Evolutionary conservation across 2,329 filamentous ascomycete species (phyloP).

Genomic region (Ramularia collo-cygni): DNA sequence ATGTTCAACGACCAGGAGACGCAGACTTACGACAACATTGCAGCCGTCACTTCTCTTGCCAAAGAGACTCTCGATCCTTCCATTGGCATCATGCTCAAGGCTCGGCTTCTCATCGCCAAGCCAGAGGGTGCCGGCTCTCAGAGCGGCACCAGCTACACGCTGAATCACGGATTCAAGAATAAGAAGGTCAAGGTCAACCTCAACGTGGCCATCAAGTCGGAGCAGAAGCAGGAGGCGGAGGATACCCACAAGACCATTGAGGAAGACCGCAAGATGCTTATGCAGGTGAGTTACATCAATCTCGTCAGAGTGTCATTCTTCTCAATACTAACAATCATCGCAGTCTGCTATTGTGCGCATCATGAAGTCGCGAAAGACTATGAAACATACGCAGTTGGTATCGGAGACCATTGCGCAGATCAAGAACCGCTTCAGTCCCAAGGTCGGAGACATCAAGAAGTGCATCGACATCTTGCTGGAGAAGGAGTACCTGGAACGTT

Average conservation of each 20-base stretch:
- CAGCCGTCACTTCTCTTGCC: conserved; percentile 69
- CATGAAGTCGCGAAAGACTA: conserved; percentile 98
- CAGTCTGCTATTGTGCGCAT: conserved; percentile 98
- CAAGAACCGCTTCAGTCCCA: conserved; percentile 83
- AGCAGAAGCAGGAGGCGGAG: conserved; percentile 91
- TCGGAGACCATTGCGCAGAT: conserved; percentile 96
- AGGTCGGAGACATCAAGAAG: conserved; percentile 96
- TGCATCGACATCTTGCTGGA: conserved; percentile 97
- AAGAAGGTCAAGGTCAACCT: conserved; percentile 98
- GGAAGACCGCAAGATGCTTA: conserved; percentile 90
- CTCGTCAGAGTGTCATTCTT: no score
- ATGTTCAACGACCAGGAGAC: conserved; percentile 89
- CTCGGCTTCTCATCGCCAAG: conserved; percentile 72
- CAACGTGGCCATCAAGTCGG: conserved; percentile 89
- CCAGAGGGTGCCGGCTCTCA: conserved; percentile 69
- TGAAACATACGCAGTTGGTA: conserved; percentile 94
- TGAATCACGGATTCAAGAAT: conserved; percentile 95
- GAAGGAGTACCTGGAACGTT: conserved; percentile 95
- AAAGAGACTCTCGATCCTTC: conserved; percentile 81
- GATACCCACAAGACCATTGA: conserved; percentile 99
- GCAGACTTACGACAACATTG: conserved; percentile 81
- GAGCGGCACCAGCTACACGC: conserved; percentile 68
- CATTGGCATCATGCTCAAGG: conserved; percentile 80
- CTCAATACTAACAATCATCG: conserved; percentile 28
- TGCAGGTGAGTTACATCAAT: conserved; percentile 70